Evolutionary conservation across 78 protist species (phyloP), one percentile per base, ranked within the genome.

Genomic region (Creolimax fragrantissima): DNA sequence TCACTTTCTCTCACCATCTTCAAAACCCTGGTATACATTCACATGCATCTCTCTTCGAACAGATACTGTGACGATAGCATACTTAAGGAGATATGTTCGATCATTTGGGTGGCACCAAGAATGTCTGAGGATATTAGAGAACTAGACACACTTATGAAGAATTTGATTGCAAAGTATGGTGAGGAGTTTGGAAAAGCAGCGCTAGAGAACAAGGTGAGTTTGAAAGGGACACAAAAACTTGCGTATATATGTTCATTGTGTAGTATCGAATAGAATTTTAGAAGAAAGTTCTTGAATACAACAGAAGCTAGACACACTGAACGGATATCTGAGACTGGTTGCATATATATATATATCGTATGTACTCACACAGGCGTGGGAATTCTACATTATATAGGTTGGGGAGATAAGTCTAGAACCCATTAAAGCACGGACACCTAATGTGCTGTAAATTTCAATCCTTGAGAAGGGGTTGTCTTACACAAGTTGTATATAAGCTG

Each of bases 131-230:
- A 85, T 4, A 11, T 11, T 32, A 3, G 42, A 4, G 89, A 85
- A 39, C 37, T 39, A 95, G 44, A 39, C 90, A 93, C 41, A 67
- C 43, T 43, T 11, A 41, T 35, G 96, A 58, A 85, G 91, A 92
- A 39, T 81, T 43, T 85, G 7, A 41, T 39, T 4, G 89, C 41
- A 3, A 45, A 45, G 32, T 89, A 89, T 45, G 81, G 91, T 41
- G 85, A 42, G 5, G 91, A 42, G 47, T 89, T 45, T 32, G 39
- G 24, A 3, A 17, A 24, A 4, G 39, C 42, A 4, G 91, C 88
- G 45, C 5, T 35, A 7, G 89, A 81, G 91, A 91, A 91, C 93
- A 91, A 67, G 41, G 81, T 47, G 11, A 24, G 74, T 7, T 11
- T 47, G 74, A 47, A 11, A 11, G 37, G 7, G 74, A 47, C 74